A percentile compares a stretch with the other conserved stretches of the same genome.
Conservation (phyloP, 345 rosid genomes). For the Cardiospermum halicacabum region DNA sequence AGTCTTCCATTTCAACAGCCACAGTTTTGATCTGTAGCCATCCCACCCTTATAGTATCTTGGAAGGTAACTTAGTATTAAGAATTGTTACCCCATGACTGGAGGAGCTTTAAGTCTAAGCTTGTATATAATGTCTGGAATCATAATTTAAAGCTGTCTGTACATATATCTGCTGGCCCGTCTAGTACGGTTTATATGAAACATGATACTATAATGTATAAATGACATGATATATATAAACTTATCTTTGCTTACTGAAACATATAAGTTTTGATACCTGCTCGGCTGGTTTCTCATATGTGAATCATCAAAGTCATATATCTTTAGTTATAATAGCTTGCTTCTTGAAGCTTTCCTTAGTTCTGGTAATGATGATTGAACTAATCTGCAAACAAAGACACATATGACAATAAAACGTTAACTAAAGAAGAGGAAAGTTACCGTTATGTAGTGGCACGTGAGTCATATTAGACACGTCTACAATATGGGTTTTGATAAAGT, state of each 20-base stretch:
- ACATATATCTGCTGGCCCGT: not conserved
- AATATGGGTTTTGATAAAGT: not conserved
- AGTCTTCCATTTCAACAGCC: slow-evolving; percentile 73
- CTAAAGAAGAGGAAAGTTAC: too few relatives aligned
- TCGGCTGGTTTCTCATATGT: slow-evolving; percentile 46
- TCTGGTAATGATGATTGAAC: too few relatives aligned
- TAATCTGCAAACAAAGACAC: too few relatives aligned
- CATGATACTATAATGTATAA: not conserved
- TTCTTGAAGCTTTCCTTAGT: too few relatives aligned
- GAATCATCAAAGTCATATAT: too few relatives aligned
- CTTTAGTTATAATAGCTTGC: too few relatives aligned
- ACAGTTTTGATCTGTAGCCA: slow-evolving; percentile 62
- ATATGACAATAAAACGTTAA: too few relatives aligned
- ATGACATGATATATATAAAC: too few relatives aligned
- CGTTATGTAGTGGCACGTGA: too few relatives aligned
- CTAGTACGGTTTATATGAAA: not conserved
- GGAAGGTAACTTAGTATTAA: not conserved
- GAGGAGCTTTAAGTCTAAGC: slow-evolving; percentile 3
- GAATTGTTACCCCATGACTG: not conserved
- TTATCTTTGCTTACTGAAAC: too few relatives aligned
- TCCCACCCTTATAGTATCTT: not conserved
- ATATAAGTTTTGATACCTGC: too few relatives aligned
- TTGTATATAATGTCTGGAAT: not conserved
- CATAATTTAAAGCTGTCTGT: not conserved
- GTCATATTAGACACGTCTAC: not conserved